Percentiles rank a stretch among this genome's conserved stretches.
phyloP scores from a whole-genome alignment of 257 asterid genomes.

The Echites panduratus region DNA sequence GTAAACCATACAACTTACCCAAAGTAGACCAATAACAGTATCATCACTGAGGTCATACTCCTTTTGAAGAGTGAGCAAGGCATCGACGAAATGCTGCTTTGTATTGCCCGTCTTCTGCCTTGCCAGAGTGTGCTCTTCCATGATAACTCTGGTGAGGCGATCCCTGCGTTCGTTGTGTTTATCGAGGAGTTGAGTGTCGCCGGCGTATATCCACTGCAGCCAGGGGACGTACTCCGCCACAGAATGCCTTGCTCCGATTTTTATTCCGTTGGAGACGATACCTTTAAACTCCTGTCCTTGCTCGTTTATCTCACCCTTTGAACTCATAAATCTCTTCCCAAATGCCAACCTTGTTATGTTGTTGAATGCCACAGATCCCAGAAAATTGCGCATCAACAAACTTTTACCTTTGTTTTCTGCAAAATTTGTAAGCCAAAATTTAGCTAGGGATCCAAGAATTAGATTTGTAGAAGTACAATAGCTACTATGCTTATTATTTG shows the following conservation, averaged over 20 bases:
- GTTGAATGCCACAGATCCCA: slow-evolving; percentile 69
- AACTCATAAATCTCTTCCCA: slow-evolving; percentile 70
- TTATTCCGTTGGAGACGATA: slow-evolving; percentile 51
- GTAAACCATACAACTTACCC: slow-evolving; percentile 37
- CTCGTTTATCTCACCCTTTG: slow-evolving; percentile 44
- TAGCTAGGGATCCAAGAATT: neutral
- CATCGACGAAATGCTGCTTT: slow-evolving; percentile 80
- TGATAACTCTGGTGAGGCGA: slow-evolving; percentile 52
- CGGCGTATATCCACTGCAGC: slow-evolving; percentile 48
- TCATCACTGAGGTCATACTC: slow-evolving; percentile 67
- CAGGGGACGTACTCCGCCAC: slow-evolving; percentile 56
- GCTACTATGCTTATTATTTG: too few relatives aligned
- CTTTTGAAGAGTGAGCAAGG: slow-evolving; percentile 63
- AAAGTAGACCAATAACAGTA: slow-evolving; percentile 68
- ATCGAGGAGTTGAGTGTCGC: slow-evolving; percentile 36
- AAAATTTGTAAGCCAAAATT: neutral
- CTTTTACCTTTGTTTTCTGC: slow-evolving; percentile 54
- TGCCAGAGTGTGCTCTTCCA: slow-evolving; percentile 75
- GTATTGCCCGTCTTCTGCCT: slow-evolving; percentile 55
- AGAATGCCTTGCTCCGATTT: slow-evolving; percentile 46
- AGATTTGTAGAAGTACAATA: too few relatives aligned
- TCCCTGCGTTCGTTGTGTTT: slow-evolving; percentile 45
- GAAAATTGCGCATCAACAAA: slow-evolving; percentile 50
- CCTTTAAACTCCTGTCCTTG: slow-evolving; percentile 71
- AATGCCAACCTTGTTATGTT: slow-evolving; percentile 74